These are phyloP conservation scores for Citrus trifoliata DNA, from an alignment of 345 rosid genomes.

Conservation along the genomic window DNA sequence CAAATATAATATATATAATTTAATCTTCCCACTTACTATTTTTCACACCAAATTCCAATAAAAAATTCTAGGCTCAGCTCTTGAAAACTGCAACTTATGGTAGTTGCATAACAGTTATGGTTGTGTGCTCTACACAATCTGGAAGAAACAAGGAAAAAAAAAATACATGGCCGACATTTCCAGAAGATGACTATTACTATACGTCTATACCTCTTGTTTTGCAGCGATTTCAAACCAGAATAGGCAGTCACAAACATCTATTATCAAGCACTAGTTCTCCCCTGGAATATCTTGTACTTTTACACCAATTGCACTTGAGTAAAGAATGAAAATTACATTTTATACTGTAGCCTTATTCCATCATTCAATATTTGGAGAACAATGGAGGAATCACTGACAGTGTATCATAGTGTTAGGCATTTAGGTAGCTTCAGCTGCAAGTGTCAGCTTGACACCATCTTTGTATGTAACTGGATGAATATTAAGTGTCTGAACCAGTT, in stretches of 20 bases:
- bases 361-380: neutral
- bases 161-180: neutral
- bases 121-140: neutral
- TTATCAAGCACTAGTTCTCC: neutral
- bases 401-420: neutral
- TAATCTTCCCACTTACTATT: too few relatives aligned
- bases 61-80: too few relatives aligned
- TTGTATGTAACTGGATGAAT: slow-evolving; percentile 53
- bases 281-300: neutral
- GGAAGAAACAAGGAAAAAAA: neutral
- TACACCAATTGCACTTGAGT: neutral
- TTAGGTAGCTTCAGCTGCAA: slow-evolving; percentile 34
- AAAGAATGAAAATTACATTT: neutral
- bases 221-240: neutral
- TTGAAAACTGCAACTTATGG: too few relatives aligned
- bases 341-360: neutral
- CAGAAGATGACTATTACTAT: neutral
- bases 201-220: neutral
- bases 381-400: neutral
- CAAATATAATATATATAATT: too few relatives aligned
- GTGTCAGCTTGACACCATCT: slow-evolving; percentile 70
- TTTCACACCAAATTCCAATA: too few relatives aligned
- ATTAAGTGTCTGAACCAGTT: slow-evolving; percentile 47
- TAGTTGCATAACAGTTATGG: neutral
- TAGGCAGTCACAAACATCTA: neutral